Percentiles rank a stretch among this genome's conserved stretches.
phyloP scores from a whole-genome alignment of 306 rosid genomes.

The Styphnolobium japonicum region DNA sequence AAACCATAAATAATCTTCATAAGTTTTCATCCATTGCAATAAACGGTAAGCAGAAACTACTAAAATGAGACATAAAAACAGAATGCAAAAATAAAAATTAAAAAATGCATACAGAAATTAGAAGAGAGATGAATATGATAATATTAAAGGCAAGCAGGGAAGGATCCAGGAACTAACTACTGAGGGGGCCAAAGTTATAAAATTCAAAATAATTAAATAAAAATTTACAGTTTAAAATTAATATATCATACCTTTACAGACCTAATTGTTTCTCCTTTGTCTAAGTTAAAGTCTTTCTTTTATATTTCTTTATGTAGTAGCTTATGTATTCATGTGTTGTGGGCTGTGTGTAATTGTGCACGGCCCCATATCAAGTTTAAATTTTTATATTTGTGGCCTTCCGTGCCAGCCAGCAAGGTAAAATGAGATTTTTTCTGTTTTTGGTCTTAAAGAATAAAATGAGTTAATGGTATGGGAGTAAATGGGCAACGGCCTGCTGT shows the following conservation, averaged over 20 bases:
- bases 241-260: neutral
- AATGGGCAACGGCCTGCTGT: neutral
- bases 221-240: neutral
- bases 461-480: neutral
- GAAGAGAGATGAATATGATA: neutral
- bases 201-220: neutral
- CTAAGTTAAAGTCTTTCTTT: neutral
- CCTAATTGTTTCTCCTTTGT: neutral
- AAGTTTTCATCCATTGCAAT: constrained; percentile 20
- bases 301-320: constrained; percentile 6
- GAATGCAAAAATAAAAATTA: neutral
- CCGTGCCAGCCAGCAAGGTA: neutral
- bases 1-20: constrained; percentile 27
- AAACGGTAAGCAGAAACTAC: neutral
- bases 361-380: constrained; percentile 14
- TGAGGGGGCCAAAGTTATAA: neutral
- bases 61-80: constrained; percentile 20
- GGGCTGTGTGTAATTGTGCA: neutral
- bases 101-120: neutral
- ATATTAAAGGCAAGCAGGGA: neutral
- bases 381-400: neutral
- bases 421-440: constrained; percentile 1
- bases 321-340: neutral
- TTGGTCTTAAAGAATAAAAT: neutral
- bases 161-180: neutral